Base-by-base conservation (phyloP, 2,329 filamentous ascomycete species). In the Colletotrichum godetiae region DNA sequence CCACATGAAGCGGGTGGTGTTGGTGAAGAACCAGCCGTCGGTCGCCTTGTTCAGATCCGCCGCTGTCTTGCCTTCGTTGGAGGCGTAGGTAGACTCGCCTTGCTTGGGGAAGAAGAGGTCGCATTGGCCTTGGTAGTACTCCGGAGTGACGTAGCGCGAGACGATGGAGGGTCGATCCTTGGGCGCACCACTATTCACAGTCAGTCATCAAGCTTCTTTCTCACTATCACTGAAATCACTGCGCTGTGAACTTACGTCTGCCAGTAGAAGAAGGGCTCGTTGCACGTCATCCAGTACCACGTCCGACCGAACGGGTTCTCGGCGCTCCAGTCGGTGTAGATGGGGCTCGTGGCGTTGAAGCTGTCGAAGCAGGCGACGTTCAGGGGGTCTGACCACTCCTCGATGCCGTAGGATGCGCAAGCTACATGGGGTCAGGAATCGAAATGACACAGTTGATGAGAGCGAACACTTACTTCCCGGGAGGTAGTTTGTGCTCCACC, bases 241-340 rank as follows among this genome's bases (percentile, higher is more conserved):
- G 19, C 8, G 42, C 42, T 1, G 5, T 19, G 12, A 13, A 78
- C 84, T 76, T 78, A 86, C 82, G 86, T 85, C 78, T 90, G 88
- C 85, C 86, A 91, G 79, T 66, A 70, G 61, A 71, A 66, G 35
- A 73, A 71, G 11, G 90, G 89, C 78, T 92, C 88, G 77, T 92
- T 92, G 83, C 91, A 92, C 1, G 86, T 83, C 80, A 91, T 85
- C 90, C 90, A 92, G 8, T 83, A 78, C 89, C 89, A 92, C 74
- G 90, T 88, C 0, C 88, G 81, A 75, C 88, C 84, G 22, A 82
- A 76, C 0, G 77, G 67, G 77, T 91, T 91, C 61, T 75, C 75
- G 5, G 88, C 81, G 1, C 80, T 82, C 22, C 78, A 80, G 78
- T 92, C 88, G 4, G 85, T 88, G 80, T 83, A 92, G 2, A 88